A percentile compares a stretch with the other conserved stretches of the same genome.
phyloP scores from a whole-genome alignment of 768 basidiomycete species.

The Boletus bicolor region DNA sequence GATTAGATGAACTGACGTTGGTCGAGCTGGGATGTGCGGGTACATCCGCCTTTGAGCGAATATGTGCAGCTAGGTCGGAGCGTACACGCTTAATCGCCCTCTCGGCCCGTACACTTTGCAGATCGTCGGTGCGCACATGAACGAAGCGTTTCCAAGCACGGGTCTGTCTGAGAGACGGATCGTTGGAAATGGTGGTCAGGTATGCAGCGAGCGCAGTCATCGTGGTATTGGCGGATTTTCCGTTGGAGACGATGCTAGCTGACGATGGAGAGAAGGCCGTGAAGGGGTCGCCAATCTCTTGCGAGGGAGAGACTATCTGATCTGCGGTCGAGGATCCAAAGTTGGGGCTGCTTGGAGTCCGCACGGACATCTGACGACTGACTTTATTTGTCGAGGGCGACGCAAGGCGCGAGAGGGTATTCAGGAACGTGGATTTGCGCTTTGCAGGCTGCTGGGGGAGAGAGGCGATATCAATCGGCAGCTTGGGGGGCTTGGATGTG shows the following conservation, averaged over 20 bases:
- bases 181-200: conserved; percentile 75
- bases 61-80: conserved; percentile 78
- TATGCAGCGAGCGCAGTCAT: conserved; percentile 74
- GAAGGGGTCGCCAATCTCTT: conserved; percentile 65
- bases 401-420: conserved; percentile 80
- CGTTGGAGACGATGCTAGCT: conserved; percentile 15
- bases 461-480: conserved; percentile 57
- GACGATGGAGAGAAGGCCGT: conserved; percentile 37
- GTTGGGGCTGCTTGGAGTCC: conserved; percentile 29
- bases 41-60: conserved; percentile 36
- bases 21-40: conserved; percentile 22
- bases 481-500: conserved; percentile 50
- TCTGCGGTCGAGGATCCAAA: conserved; percentile 33
- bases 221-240: conserved; percentile 41
- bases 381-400: conserved; percentile 63
- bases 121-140: conserved; percentile 79
- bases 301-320: conserved; percentile 46
- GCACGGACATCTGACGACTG: conserved; percentile 39
- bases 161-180: conserved; percentile 55
- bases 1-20: conserved; percentile 28
- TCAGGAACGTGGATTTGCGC: conserved; percentile 81
- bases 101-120: conserved; percentile 84
- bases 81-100: conserved; percentile 84
- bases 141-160: conserved; percentile 85
- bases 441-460: conserved; percentile 54